These are phyloP conservation scores for Physcomitrellopsis africana DNA, from an alignment of 225 moss, liverwort and hornwort species.

Conservation along the genomic window DNA sequence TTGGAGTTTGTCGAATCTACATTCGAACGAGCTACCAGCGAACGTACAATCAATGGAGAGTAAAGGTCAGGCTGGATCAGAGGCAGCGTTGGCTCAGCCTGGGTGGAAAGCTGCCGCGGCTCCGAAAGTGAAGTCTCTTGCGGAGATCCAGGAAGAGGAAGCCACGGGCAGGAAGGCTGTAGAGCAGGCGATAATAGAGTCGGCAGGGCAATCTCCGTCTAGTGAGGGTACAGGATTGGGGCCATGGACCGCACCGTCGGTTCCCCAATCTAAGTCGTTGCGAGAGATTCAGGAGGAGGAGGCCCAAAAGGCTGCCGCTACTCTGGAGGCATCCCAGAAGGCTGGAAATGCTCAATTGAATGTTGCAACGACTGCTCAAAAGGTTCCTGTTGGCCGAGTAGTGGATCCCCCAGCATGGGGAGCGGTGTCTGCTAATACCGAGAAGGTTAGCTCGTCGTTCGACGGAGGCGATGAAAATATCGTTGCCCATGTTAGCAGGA, in stretches of 20 bases:
- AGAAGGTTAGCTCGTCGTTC: constrained; percentile 36
- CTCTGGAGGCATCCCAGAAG: background rate
- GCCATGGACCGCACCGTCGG: constrained; percentile 57
- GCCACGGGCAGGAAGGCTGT: constrained; percentile 54
- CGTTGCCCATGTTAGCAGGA: background rate
- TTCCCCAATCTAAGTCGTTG: constrained; percentile 54
- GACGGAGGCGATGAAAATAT: constrained; percentile 10
- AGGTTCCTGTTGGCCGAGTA: constrained; percentile 32
- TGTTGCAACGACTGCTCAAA: constrained; percentile 26
- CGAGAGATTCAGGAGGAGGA: constrained; percentile 78
- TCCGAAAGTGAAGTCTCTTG: constrained; percentile 58
- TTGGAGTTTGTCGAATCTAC: constrained; percentile 39
- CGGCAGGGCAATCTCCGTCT: constrained; percentile 20
- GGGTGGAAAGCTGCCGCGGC: constrained; percentile 63
- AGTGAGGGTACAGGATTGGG: constrained; percentile 37
- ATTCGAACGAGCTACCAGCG: constrained; percentile 8
- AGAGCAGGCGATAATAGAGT: constrained; percentile 42
- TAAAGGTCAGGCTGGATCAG: constrained; percentile 4
- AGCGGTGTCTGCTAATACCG: constrained; percentile 17
- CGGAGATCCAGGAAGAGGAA: constrained; percentile 74
- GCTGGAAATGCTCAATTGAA: background rate
- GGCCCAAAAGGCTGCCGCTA: constrained; percentile 36
- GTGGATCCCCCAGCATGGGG: constrained; percentile 57
- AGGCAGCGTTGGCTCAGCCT: constrained; percentile 31
- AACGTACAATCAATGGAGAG: constrained; percentile 11